Evolutionary conservation across 2,329 filamentous ascomycete species (phyloP).

Genomic region (Fusarium brevicatenulatum): DNA sequence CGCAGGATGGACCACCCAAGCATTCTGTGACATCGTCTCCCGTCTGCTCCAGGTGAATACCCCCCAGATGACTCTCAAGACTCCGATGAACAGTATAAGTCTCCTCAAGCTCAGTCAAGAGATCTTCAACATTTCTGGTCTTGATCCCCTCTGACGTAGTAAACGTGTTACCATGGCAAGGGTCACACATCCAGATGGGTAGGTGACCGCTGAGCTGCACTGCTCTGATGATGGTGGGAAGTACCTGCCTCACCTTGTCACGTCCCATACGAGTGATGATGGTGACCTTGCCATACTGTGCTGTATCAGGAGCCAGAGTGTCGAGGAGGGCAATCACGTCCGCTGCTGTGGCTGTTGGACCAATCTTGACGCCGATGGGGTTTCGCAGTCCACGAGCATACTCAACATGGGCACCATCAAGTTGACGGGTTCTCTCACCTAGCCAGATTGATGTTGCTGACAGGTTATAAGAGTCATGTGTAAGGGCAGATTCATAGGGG

Average conservation of each 20-base stretch:
- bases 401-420: neutral
- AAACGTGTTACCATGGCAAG: neutral
- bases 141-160: neutral
- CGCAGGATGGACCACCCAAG: neutral
- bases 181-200: neutral
- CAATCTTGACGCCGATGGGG: neutral
- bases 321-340: neutral
- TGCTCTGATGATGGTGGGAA: neutral
- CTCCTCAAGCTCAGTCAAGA: neutral
- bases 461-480: neutral
- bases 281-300: neutral
- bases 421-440: neutral
- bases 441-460: neutral
- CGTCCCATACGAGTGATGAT: neutral
- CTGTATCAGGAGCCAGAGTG: neutral
- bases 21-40: neutral
- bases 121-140: neutral
- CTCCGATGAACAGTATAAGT: neutral
- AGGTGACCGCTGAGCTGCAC: neutral
- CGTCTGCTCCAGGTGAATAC: neutral
- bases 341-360: neutral
- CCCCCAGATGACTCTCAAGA: neutral
- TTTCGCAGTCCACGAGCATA: neutral
- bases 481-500: neutral
- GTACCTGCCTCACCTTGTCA: neutral